These are phyloP conservation scores for Aspergillus asperescens DNA, from an alignment of 495 filamentous ascomycete species.

Conservation along the genomic window DNA sequence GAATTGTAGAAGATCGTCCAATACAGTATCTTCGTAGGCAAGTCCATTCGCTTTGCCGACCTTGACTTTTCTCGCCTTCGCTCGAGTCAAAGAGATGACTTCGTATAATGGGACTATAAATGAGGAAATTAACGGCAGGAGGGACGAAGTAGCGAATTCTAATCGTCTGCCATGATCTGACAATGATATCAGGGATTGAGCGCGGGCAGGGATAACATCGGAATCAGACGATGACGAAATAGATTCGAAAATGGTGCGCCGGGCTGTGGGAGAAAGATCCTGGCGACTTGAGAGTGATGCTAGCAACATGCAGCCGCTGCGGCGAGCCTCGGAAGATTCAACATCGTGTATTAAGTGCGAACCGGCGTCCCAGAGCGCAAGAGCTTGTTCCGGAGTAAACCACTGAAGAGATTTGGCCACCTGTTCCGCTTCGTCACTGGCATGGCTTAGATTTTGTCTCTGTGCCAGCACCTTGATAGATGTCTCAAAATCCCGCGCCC, in stretches of 20 bases:
- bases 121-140: conserved; percentile 39
- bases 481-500: conserved; percentile 39
- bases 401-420: conserved; percentile 31
- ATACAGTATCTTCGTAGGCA: conserved; percentile 56
- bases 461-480: conserved; percentile 34
- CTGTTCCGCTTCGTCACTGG: conserved; percentile 40
- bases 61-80: conserved; percentile 50
- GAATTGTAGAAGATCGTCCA: conserved; percentile 66
- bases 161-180: conserved; percentile 45
- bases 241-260: conserved; percentile 33
- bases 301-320: conserved; percentile 31
- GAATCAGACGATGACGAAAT: conserved; percentile 33
- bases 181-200: conserved; percentile 39
- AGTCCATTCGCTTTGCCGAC: conserved; percentile 38
- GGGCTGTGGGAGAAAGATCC: conserved; percentile 35
- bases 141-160: conserved; percentile 38
- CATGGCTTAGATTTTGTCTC: conserved; percentile 31
- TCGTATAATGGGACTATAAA: conserved; percentile 41
- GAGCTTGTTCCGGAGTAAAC: conserved; percentile 39
- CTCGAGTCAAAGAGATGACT: conserved; percentile 30
- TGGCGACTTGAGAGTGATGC: conserved; percentile 40
- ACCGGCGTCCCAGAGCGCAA: conserved; percentile 40
- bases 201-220: conserved; percentile 38
- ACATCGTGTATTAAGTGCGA: conserved; percentile 38
- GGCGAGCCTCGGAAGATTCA: conserved; percentile 35